Percentiles rank a stretch among this genome's conserved stretches.
Conservation (phyloP, 495 filamentous ascomycete genomes). For the Clohesyomyces aquaticus region DNA sequence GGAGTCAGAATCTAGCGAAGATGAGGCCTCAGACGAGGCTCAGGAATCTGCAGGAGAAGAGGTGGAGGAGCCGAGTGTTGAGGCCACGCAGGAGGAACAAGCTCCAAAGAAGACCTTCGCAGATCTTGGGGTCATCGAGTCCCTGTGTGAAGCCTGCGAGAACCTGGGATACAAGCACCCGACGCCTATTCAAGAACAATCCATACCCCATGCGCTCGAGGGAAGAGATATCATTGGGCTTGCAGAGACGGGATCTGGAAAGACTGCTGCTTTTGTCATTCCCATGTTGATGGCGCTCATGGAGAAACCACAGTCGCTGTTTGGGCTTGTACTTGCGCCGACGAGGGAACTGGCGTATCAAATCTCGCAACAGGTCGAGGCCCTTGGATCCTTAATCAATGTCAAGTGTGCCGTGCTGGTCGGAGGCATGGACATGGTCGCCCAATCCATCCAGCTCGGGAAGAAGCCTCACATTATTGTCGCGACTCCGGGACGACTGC, state of each 20-base stretch:
- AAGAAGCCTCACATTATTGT: constrained; percentile 91
- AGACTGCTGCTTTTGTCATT: constrained; percentile 88
- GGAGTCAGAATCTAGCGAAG: constrained; percentile 21
- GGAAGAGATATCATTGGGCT: constrained; percentile 88
- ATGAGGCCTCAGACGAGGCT: constrained; percentile 24
- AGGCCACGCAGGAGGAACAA: constrained; percentile 13
- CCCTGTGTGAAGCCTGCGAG: constrained; percentile 83
- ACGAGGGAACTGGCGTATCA: constrained; percentile 92
- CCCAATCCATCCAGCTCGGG: constrained; percentile 82
- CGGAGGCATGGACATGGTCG: constrained; percentile 93
- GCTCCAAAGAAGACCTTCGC: constrained; percentile 64
- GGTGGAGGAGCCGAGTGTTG: constrained; percentile 23
- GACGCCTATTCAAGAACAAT: constrained; percentile 51
- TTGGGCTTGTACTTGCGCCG: constrained; percentile 81
- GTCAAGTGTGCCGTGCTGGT: constrained; percentile 80
- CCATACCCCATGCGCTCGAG: constrained; percentile 72
- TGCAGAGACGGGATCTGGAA: constrained; percentile 92
- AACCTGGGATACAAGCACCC: constrained; percentile 80
- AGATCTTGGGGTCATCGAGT: constrained; percentile 85
- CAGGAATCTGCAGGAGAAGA: constrained; percentile 32
- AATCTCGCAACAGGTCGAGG: constrained; percentile 82
- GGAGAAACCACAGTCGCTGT: constrained; percentile 77
- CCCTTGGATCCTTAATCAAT: constrained; percentile 78
- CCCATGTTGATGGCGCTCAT: constrained; percentile 77
- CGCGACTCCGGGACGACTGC: constrained; percentile 85